Evolutionary conservation across 2,329 filamentous ascomycete species (phyloP).

Genomic region (Monilinia aucupariae): DNA sequence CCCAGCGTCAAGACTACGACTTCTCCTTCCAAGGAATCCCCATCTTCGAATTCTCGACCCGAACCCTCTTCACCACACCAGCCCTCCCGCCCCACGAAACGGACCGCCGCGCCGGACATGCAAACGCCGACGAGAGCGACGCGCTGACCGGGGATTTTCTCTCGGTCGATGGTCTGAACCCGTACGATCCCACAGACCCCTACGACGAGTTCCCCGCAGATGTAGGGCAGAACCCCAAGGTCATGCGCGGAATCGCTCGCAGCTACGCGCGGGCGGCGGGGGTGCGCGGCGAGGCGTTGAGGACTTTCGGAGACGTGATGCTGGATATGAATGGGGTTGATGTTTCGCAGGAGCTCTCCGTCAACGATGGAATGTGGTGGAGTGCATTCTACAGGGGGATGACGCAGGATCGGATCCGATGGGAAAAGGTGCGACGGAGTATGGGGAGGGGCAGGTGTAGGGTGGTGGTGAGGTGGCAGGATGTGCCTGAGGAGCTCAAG

Average conservation of each 20-base stretch:
- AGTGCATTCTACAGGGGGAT: slow-evolving; percentile 17
- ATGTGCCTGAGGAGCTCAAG: neutral
- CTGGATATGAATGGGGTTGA: neutral
- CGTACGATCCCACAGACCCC: neutral
- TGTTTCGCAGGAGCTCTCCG: slow-evolving; percentile 8
- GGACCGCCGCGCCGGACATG: no score
- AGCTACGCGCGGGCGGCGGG: neutral
- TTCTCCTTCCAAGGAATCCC: slow-evolving; percentile 30
- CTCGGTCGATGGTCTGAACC: neutral
- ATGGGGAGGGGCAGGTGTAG: slow-evolving; percentile 29
- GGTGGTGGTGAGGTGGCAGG: slow-evolving; percentile 26
- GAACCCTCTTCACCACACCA: neutral
- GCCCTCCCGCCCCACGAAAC: neutral
- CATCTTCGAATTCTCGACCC: slow-evolving; percentile 30
- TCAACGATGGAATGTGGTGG: slow-evolving; percentile 26
- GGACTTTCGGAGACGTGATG: neutral
- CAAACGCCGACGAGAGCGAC: neutral
- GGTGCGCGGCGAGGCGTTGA: neutral
- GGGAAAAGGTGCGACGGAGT: slow-evolving; percentile 22
- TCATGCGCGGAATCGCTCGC: no score
- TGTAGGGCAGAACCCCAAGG: neutral
- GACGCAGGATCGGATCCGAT: slow-evolving; percentile 21
- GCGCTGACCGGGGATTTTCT: neutral
- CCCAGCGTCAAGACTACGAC: slow-evolving; percentile 30
- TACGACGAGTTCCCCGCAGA: neutral